phyloP scores from a whole-genome alignment of 179 eudicot genomes.

The Vitellaria paradoxa region DNA sequence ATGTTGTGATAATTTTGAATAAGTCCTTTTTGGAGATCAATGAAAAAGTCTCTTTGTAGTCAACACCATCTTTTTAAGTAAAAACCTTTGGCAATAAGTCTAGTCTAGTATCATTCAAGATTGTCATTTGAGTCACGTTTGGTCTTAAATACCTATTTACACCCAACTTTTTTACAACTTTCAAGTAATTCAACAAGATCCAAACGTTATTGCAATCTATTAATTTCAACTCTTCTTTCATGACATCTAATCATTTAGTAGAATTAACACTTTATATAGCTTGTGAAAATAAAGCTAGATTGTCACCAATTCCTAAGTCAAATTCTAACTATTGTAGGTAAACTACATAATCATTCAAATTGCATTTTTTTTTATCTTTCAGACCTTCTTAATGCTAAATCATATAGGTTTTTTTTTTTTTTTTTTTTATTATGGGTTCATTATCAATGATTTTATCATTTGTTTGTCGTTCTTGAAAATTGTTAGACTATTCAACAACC shows the following conservation, averaged over 20 bases:
- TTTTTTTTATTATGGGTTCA: too few species aligned
- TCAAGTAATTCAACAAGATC: not conserved
- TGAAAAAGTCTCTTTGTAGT: not conserved
- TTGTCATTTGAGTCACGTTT: not conserved
- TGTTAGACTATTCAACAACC: too few species aligned
- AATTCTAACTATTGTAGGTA: not conserved
- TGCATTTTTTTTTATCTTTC: too few species aligned
- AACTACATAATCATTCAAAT: constrained; percentile 12
- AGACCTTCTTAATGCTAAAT: too few species aligned
- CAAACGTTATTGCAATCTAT: not conserved
- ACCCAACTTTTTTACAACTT: not conserved
- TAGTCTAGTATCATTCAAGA: not conserved
- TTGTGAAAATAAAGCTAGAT: not conserved
- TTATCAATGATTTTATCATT: too few species aligned
- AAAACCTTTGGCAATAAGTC: too few species aligned
- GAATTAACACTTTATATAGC: not conserved
- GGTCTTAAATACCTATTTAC: not conserved
- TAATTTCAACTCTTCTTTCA: not conserved
- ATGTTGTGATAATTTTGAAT: not conserved
- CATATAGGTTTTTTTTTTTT: too few species aligned
- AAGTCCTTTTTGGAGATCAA: not conserved
- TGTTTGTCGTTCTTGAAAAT: too few species aligned
- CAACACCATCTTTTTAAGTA: too few species aligned
- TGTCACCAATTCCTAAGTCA: not conserved
- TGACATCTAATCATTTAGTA: not conserved